These are phyloP conservation scores for Fusarium pseudonygamai DNA, from an alignment of 2,329 filamentous ascomycete species.

Conservation along the genomic window DNA sequence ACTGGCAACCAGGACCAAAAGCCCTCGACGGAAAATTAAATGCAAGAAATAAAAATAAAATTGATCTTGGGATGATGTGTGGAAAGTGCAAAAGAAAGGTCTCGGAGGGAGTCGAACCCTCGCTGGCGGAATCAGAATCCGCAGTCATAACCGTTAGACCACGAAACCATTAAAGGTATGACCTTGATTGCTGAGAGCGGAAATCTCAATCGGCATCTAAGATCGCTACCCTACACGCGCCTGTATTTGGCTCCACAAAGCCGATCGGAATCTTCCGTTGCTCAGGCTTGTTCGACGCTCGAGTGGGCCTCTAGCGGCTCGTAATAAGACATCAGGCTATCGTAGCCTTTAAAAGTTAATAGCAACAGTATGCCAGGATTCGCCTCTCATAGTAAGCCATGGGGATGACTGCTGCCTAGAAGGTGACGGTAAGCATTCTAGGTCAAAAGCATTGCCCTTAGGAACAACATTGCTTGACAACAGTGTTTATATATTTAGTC, in stretches of 20 bases:
- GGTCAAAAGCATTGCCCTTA: neutral
- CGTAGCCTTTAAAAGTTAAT: accelerated
- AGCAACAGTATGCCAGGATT: accelerated
- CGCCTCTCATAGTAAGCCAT: no score
- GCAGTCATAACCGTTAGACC: slow-evolving; percentile 2
- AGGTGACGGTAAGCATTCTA: neutral
- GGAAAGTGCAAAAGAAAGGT: neutral
- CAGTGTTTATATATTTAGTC: accelerated
- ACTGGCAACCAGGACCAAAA: accelerated
- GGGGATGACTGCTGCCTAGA: no score
- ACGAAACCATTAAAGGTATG: neutral
- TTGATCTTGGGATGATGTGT: accelerated
- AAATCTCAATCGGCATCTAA: neutral
- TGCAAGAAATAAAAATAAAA: neutral
- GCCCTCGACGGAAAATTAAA: neutral
- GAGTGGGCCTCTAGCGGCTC: no score
- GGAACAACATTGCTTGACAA: neutral
- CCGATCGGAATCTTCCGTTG: accelerated
- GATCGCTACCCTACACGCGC: neutral
- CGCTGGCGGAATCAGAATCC: slow-evolving; percentile 1
- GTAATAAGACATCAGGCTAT: accelerated
- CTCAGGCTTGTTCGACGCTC: no score
- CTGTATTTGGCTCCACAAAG: accelerated
- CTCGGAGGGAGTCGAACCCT: slow-evolving; percentile 1
- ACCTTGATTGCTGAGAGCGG: neutral